Percentiles rank a stretch among this genome's conserved stretches.
Conservation (phyloP, 2,329 filamentous ascomycete species). For the Cladosporium sp. region DNA sequence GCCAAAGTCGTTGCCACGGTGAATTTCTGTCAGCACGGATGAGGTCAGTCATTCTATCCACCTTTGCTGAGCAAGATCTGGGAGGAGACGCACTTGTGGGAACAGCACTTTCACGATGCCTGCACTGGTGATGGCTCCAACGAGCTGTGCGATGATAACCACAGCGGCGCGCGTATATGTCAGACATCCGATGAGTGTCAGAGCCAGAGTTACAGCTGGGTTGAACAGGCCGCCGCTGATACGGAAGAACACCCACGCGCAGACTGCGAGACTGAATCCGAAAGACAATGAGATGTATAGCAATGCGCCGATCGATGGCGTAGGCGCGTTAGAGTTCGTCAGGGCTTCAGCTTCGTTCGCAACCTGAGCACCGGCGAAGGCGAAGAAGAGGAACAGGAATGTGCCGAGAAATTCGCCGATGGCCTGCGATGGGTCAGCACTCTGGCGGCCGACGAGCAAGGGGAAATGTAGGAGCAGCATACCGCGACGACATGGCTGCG, state of each 20-base stretch:
- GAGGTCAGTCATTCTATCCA: neutral
- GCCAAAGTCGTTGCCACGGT: conserved; percentile 48
- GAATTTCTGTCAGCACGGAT: conserved; percentile 35
- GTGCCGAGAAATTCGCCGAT: conserved; percentile 19
- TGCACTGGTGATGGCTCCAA: conserved; percentile 48
- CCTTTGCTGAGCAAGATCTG: neutral
- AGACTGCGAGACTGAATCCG: conserved; percentile 39
- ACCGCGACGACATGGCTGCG: conserved; percentile 17
- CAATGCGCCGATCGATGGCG: conserved; percentile 26
- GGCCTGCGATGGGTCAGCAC: conserved; percentile 21
- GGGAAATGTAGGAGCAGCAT: neutral
- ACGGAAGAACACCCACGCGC: conserved; percentile 41
- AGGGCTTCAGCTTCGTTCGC: conserved; percentile 31
- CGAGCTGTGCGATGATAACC: conserved; percentile 47
- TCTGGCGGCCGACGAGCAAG: neutral
- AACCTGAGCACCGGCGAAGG: conserved; percentile 34
- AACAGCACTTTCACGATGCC: conserved; percentile 48
- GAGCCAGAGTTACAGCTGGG: conserved; percentile 48
- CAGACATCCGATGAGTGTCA: conserved; percentile 50
- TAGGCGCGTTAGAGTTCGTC: conserved; percentile 6
- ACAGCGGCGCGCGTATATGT: conserved; percentile 45
- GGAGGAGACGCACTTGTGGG: conserved; percentile 35
- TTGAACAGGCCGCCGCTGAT: conserved; percentile 40
- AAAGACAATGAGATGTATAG: conserved; percentile 38
- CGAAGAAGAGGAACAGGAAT: conserved; percentile 39